A percentile compares a stretch with the other conserved stretches of the same genome.
Conservation (phyloP, 192 early-diverging fungal species). For the Coemansia sp. region DNA sequence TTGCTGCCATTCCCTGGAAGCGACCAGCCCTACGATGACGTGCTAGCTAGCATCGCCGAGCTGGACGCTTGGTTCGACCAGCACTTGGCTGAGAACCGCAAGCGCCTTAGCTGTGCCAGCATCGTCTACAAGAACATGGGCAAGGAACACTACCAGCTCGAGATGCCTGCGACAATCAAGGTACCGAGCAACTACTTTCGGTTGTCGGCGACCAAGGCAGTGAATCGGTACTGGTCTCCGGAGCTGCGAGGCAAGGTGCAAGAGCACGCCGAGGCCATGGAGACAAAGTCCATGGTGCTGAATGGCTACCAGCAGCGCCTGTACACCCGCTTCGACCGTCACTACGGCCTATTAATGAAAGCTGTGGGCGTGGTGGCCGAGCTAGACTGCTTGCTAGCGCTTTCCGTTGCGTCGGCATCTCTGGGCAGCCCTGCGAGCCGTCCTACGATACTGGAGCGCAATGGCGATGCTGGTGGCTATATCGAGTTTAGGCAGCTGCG, state of each 20-base stretch:
- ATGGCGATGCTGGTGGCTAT: conserved; percentile 55
- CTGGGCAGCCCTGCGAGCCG: conserved; percentile 83
- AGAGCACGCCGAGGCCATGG: conserved; percentile 76
- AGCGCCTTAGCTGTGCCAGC: conserved; percentile 64
- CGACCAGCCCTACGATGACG: conserved; percentile 79
- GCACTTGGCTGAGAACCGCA: conserved; percentile 67
- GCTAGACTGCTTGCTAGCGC: conserved; percentile 81
- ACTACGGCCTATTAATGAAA: conserved; percentile 69
- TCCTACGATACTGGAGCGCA: conserved; percentile 74
- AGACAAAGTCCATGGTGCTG: conserved; percentile 74
- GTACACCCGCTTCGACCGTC: conserved; percentile 82
- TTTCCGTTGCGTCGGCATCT: conserved; percentile 64
- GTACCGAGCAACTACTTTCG: conserved; percentile 77
- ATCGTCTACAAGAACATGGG: conserved; percentile 86
- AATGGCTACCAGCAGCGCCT: conserved; percentile 71
- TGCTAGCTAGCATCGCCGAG: conserved; percentile 56
- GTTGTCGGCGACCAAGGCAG: conserved; percentile 76
- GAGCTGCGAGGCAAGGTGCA: conserved; percentile 65
- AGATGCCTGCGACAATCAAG: conserved; percentile 72
- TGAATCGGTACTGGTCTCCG: conserved; percentile 83
- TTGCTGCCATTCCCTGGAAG: conserved; percentile 71
- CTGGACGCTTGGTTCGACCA: conserved; percentile 69
- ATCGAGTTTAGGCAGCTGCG: conserved; percentile 85
- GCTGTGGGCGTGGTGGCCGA: conserved; percentile 77
- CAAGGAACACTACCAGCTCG: conserved; percentile 95